Base-by-base conservation (phyloP, 768 basidiomycete species). In the Clitopilus hobsonii region DNA sequence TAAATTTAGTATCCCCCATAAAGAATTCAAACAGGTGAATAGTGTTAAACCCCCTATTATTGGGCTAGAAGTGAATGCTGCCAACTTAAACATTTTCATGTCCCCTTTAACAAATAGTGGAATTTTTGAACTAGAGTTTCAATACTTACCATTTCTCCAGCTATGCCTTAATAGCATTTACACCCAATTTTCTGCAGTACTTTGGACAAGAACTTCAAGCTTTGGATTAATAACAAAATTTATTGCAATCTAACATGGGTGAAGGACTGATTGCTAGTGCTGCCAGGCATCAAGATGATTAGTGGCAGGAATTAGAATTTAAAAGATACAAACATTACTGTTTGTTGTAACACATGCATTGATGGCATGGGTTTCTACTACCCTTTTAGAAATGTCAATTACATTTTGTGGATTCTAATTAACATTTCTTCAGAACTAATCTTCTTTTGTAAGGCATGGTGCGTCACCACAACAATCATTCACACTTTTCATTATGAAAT, bases 91-190 rank as follows among this genome's bases (percentile, higher is more conserved):
- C 0, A 59, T 74, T 47, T 61, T 70, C 1, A 25, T 70, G 8
- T 60, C 65, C 0, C 5, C 74, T 60, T 51, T 62, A 70, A 53
- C 51, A 47, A 0, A 50, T 77, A 0, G 65, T 65, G 0, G 75
- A 73, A 0, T 76, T 67, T 68, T 18, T 67, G 8, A 77, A 77
- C 51, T 78, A 74, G 74, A 56, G 61, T 0, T 60, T 79, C 20
- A 79, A 78, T 49, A 68, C 69, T 1, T 75, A 62, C 49, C 75
- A 75, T 0, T 54, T 70, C 0, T 61, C 79, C 0, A 59, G 0
- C 77, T 75, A 0, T 64, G 60, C 0, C 60, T 80, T 0, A 67
- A 54, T 14, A 56, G 60, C 0, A 3, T 77, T 0, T 79, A 78
- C 54, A 51, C 56, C 0, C 75, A 77, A 52, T 36, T 57, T 7